Evolutionary conservation across 1,284 basidiomycete species (phyloP).

Genomic region (Lentinula novae-zelandiae): DNA sequence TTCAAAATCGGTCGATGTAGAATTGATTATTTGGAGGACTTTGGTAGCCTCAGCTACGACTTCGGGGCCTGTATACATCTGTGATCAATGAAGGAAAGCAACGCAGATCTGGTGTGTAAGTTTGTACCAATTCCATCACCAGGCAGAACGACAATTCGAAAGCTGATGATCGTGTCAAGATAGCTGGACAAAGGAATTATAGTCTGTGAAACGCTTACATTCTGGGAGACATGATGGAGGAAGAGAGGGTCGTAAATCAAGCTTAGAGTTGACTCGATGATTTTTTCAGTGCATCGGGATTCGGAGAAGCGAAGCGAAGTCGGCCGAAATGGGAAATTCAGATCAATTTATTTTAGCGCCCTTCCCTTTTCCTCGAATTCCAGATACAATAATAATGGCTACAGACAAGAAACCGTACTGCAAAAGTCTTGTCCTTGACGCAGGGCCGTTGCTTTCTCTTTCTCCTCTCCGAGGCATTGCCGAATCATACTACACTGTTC

Average conservation of each 20-base stretch:
- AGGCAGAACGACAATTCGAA: slow-evolving; percentile 84
- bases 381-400: background rate
- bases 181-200: background rate
- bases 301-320: background rate
- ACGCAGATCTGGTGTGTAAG: slow-evolving; percentile 10
- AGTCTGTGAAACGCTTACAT: slow-evolving; percentile 27
- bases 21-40: slow-evolving; percentile 77
- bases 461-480: slow-evolving; percentile 85
- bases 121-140: slow-evolving; percentile 94
- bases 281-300: background rate
- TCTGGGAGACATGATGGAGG: slow-evolving; percentile 34
- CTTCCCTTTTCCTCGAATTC: background rate
- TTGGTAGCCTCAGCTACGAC: slow-evolving; percentile 88
- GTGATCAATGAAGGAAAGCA: slow-evolving; percentile 2
- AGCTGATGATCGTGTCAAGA: slow-evolving; percentile 38
- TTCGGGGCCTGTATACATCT: slow-evolving; percentile 71
- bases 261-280: background rate
- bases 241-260: background rate
- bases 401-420: slow-evolving; percentile 40
- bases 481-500: slow-evolving; percentile 79
- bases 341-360: background rate
- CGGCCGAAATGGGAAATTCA: slow-evolving; percentile 3
- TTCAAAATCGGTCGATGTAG: slow-evolving; percentile 57
- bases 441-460: slow-evolving; percentile 85
- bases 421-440: slow-evolving; percentile 85